These are phyloP conservation scores for Parachaetomium inaequale DNA, from an alignment of 495 filamentous ascomycete genomes.

Conservation along the genomic window DNA sequence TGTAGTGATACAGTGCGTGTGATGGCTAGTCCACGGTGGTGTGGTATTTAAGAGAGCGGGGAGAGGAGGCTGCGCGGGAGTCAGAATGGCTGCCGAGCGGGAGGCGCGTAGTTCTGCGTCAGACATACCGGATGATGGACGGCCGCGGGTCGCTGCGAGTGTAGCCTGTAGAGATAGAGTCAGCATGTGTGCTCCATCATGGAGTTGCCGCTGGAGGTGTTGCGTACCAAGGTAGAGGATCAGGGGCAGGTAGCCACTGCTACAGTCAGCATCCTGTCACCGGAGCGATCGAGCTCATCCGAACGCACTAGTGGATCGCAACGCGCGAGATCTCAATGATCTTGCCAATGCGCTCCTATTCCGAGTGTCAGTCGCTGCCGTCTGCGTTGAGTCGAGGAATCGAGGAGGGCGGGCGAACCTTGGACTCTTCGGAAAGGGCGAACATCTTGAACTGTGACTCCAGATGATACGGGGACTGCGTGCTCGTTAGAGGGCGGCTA, in stretches of 20 bases:
- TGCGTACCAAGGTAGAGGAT: constrained; percentile 91
- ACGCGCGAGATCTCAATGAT: constrained; percentile 91
- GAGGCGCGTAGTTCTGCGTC: background rate
- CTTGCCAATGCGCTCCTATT: constrained; percentile 91
- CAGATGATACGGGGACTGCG: background rate
- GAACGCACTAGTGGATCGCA: constrained; percentile 89
- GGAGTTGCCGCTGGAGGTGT: background rate
- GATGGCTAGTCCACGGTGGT: background rate
- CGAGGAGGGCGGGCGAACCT: constrained; percentile 53
- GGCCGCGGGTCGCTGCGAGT: constrained; percentile 89
- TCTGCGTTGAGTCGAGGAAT: background rate
- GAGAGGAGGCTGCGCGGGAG: constrained; percentile 59
- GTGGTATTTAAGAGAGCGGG: constrained; percentile 55
- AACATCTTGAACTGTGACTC: constrained; percentile 54
- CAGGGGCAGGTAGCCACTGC: constrained; percentile 90
- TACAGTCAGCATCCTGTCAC: constrained; percentile 34
- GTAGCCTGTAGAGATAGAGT: constrained; percentile 60
- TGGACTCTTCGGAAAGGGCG: constrained; percentile 93
- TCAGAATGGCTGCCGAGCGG: constrained; percentile 8
- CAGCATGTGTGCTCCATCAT: constrained; percentile 24
- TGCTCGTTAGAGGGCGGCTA: background rate
- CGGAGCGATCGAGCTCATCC: constrained; percentile 4
- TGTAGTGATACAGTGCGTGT: constrained; percentile 23
- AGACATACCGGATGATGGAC: constrained; percentile 78
- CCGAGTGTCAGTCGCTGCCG: constrained; percentile 4